Base-by-base conservation (phyloP, 352 stramenopile genomes). In the Pythium insidiosum region DNA sequence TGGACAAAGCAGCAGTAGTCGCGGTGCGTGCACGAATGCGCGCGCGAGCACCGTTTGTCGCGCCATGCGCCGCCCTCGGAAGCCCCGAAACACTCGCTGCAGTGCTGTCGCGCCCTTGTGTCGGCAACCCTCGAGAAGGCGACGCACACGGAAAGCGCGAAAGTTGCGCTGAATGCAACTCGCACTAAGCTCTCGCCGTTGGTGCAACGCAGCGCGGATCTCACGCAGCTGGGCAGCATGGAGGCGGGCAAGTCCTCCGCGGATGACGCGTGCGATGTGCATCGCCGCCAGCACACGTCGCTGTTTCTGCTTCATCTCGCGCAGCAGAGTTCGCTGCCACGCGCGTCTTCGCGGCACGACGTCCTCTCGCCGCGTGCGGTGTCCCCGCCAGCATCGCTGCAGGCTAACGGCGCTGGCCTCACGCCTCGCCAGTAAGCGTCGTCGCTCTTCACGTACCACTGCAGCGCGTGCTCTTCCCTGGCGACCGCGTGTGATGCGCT, bases 51-150 rank as follows among this genome's bases (percentile, higher is more conserved):
- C 50, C 36, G 68, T 50, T 31, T 11, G 9, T 2, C 64, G 43
- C 6, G 69, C 75, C 18, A 45, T 25, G 6, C 42, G 25, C 1
- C 78, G 75, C 4, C 71, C 75, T 0, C 45, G 9, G 41, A 66
- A 71, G 1, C 75, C 78, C 23, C 78, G 73, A 39, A 61, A 76
- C 2, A 79, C 37, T 10, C 67, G 59, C 44, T 91, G 75, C 10
- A 91, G 20, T n/a, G 65, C 47, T 0, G 47, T 69, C 3, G 73
- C 59, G 16, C 68, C 61, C 1, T 56, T 41, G 33, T 63, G 68
- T 20, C 81, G 35, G 30, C 72, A 63, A 2, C 50, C 54, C 0
- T 28, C 30, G 1, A 88, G 53, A 7, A 63, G 45, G 2, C 87
- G 59, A 6, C 66, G 61, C 4, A 66, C 68, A 13, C 79, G 41